Evolutionary conservation across 768 basidiomycete species (phyloP), one percentile per base, ranked within the genome.

Genomic region (Rhizopogon rudus): DNA sequence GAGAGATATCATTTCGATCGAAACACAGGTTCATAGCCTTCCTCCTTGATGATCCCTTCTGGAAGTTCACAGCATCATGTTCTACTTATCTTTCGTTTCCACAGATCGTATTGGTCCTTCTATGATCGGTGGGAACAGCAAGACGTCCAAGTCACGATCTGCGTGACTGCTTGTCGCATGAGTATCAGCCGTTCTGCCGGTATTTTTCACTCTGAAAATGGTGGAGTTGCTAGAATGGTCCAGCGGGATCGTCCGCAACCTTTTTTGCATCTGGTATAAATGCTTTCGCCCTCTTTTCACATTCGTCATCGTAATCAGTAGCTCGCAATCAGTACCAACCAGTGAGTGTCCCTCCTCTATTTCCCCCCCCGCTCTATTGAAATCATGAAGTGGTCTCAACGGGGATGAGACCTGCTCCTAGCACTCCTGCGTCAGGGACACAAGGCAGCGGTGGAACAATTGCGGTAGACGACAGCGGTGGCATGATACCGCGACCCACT

Each of bases 71-170:
- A 40, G 16, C n/a, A n/a, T 40, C 16, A 17, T 6, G 12, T n/a
- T 40, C 40, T 40, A n/a, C 16, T 40, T 40, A 40, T 40, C 40
- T 40, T n/a, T n/a, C 22, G 22, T 48, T 8, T 37, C 20, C 22
- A 10, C 46, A 37, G 33, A 22, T 22, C 20, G 9, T 37, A 49
- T 49, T 49, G 35, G 48, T 49, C 20, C 20, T 22, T 35, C 33
- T 13, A 48, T 35, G 33, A 49, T 35, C 7, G 33, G 33, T 33
- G 14, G 20, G 48, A 39, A n/a, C 16, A 40, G 35, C 33, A 37
- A 20, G 35, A 35, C 48, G 35, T 35, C 48, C 48, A 25, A 49
- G 48, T 49, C 48, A 49, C 48, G 22, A 49, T 49, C 48, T 49
- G 48, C 5, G 35, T 49, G 48, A 49, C 48, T 37, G 12, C 17